These are phyloP conservation scores for Scheffersomyces ergatensis DNA, from an alignment of 805 yeast species.

Conservation along the genomic window DNA sequence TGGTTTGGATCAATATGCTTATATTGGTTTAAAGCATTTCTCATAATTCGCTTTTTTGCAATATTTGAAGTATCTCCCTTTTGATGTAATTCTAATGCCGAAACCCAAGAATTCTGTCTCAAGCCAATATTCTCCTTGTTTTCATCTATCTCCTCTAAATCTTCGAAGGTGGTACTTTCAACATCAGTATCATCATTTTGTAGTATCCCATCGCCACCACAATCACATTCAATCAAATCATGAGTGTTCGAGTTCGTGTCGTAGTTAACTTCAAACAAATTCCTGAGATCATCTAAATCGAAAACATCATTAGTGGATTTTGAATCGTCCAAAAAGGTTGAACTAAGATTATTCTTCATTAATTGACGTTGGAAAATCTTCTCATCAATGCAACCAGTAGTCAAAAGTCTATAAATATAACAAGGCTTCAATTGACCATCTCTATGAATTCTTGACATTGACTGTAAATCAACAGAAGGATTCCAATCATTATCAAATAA, in stretches of 20 bases:
- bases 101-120: conserved; percentile 37
- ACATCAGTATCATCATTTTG: conserved; percentile 17
- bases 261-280: conserved; percentile 61
- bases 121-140: conserved; percentile 2
- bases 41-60: conserved; percentile 43
- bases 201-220: conserved; percentile 51
- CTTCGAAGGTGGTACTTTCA: not conserved
- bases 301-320: conserved; percentile 63
- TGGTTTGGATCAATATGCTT: conserved; percentile 56
- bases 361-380: conserved; percentile 90
- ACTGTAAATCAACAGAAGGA: conserved; percentile 88
- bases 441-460: conserved; percentile 92
- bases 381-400: conserved; percentile 91
- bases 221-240: conserved; percentile 65
- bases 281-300: conserved; percentile 63
- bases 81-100: conserved; percentile 51
- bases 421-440: conserved; percentile 87
- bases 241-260: conserved; percentile 68
- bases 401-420: conserved; percentile 74
- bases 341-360: conserved; percentile 76
- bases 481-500: conserved; percentile 97
- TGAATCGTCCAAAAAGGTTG: conserved; percentile 52
- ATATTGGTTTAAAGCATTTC: conserved; percentile 60
- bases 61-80: conserved; percentile 22
- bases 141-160: conserved; percentile 10